phyloP scores from a whole-genome alignment of 306 rosid species.

The Cyamopsis tetragonoloba region DNA sequence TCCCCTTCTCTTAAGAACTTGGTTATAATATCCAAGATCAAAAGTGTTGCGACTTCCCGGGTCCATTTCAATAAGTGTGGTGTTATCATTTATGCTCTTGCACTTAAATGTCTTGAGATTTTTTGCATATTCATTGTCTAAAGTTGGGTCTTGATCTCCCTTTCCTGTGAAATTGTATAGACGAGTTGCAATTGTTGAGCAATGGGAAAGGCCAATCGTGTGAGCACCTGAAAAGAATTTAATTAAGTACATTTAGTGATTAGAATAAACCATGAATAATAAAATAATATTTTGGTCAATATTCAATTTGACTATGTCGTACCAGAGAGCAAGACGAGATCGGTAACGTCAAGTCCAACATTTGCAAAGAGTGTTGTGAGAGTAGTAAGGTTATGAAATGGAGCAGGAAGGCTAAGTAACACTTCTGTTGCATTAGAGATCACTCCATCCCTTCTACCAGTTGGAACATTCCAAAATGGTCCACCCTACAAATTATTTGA shows the following conservation, averaged over 20 bases:
- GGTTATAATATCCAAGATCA: constrained; percentile 60
- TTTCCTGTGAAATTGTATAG: constrained; percentile 67
- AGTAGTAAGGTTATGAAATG: constrained; percentile 49
- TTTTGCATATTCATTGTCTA: constrained; percentile 56
- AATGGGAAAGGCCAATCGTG: constrained; percentile 76
- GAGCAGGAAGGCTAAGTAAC: constrained; percentile 49
- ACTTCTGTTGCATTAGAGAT: constrained; percentile 47
- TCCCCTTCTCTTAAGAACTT: constrained; percentile 59
- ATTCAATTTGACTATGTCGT: no score
- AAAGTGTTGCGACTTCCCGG: constrained; percentile 77
- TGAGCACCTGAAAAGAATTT: constrained; percentile 59
- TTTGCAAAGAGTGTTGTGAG: constrained; percentile 50
- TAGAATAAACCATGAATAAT: not conserved
- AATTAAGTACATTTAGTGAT: not conserved
- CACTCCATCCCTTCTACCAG: constrained; percentile 79
- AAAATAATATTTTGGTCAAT: no score
- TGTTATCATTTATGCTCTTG: constrained; percentile 38
- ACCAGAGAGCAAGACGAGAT: constrained; percentile 78
- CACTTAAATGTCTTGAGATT: constrained; percentile 65
- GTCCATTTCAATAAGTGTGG: constrained; percentile 65
- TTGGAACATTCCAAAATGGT: constrained; percentile 86
- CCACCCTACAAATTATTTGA: constrained; percentile 88
- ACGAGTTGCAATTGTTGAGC: constrained; percentile 51
- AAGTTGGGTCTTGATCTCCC: constrained; percentile 67
- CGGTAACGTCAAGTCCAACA: constrained; percentile 63